A percentile compares a stretch with the other conserved stretches of the same genome.
Evolutionary conservation across 225 moss, liverwort and hornwort species (phyloP).

Genomic region (Takakia lepidozioides): DNA sequence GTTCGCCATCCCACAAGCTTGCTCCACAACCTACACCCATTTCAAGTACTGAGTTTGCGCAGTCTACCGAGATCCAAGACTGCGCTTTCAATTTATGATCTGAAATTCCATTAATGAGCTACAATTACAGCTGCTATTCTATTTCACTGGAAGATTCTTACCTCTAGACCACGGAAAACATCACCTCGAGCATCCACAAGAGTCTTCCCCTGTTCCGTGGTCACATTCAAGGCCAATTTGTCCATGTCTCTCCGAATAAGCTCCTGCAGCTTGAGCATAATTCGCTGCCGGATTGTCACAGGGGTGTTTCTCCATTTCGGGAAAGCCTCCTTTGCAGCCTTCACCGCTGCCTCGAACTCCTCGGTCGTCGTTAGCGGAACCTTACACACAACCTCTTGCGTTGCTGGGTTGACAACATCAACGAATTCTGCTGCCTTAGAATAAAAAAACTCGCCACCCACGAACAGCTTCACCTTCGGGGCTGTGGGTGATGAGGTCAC

Average conservation of each 20-base stretch:
- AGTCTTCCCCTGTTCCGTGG: constrained; percentile 91
- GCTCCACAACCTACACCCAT: constrained; percentile 68
- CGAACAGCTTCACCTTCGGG: constrained; percentile 62
- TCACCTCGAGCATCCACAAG: constrained; percentile 82
- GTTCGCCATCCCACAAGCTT: constrained; percentile 90
- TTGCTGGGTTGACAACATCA: constrained; percentile 85
- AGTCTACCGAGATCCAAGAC: neutral
- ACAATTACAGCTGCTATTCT: neutral
- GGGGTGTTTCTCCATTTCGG: constrained; percentile 73
- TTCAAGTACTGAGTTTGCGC: neutral
- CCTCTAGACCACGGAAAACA: constrained; percentile 89
- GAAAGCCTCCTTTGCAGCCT: constrained; percentile 75
- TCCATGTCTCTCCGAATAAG: constrained; percentile 96
- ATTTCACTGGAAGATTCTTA: neutral
- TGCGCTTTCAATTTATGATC: neutral
- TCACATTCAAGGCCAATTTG: constrained; percentile 69
- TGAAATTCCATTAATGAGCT: neutral
- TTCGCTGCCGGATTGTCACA: constrained; percentile 72
- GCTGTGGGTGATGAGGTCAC: constrained; percentile 13
- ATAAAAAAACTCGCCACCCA: constrained; percentile 69
- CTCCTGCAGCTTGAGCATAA: constrained; percentile 96
- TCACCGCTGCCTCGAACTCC: constrained; percentile 72
- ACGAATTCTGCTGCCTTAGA: constrained; percentile 59
- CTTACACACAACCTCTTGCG: constrained; percentile 71
- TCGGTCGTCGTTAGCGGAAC: constrained; percentile 58